Base-by-base conservation (phyloP, 2,329 filamentous ascomycete genomes). In the Helotiales sp. region DNA sequence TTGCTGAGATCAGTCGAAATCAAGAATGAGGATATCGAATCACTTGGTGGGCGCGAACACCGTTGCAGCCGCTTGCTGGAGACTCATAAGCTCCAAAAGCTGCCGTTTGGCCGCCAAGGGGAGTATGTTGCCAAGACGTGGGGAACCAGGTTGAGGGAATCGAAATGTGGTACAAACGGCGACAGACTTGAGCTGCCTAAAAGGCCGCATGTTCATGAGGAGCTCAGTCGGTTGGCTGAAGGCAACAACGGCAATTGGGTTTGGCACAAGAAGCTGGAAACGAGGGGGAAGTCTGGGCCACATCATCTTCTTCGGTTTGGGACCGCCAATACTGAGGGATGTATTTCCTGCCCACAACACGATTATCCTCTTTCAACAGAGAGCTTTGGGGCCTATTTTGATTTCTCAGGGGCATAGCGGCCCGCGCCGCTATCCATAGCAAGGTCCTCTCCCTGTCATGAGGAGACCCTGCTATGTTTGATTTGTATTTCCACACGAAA, bases 391-490 rank as follows among this genome's bases (percentile, higher is more conserved):
- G 45, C 45, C 45, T 0, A 13, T 24, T 49, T 20, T 49, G n/a
- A 10, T 49, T 52, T n/a, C 22, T 13, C 49, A 32, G n/a, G 17
- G 49, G 49, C 49, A 32, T 13, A 52, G 49, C 49, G 49, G 49
- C 49, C 49, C 49, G 49, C 49, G 26, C 49, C 49, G 49, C 30
- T 30, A 26, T 52, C 30, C 49, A 52, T 52, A n/a, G 49, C 49
- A 26, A 1, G 6, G 13, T 49, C 10, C 45, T n/a, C 45, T 13
- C 17, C 3, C 15, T 30, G 17, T 4, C 20, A 22, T 26, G 47
- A 26, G n/a, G 6, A 20, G 4, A 32, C 17, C 50, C 17, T 32
- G 28, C 11, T 34, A 17, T 55, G 28, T 55, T 55, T 55, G 34
- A 15, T 34, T 55, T 32, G 50, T 32, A 32, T 32, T 34, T 34